These are phyloP conservation scores for Sporothrix humicola DNA, from an alignment of 2,329 filamentous ascomycete species.

Conservation along the genomic window DNA sequence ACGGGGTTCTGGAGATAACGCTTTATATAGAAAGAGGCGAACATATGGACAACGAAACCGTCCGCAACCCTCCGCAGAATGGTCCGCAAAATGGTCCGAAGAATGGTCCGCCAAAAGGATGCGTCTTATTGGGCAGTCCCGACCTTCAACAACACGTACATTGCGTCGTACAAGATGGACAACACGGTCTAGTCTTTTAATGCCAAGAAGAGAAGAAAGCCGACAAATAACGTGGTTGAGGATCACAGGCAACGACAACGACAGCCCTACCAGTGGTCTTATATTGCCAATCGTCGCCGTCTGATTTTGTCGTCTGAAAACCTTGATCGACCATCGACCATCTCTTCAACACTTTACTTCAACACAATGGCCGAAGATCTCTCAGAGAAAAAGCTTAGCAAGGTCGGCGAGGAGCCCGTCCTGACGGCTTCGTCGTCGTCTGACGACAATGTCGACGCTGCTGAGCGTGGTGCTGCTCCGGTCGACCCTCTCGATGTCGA, in stretches of 20 bases:
- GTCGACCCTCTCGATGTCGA: slow-evolving; percentile 14
- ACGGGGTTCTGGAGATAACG: neutral
- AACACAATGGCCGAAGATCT: slow-evolving; percentile 3
- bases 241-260: neutral
- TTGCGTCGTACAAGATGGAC: neutral
- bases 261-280: slow-evolving; percentile 10
- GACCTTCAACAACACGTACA: neutral
- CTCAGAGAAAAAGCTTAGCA: neutral
- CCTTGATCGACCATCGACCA: neutral
- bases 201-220: neutral
- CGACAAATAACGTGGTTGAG: neutral
- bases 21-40: neutral
- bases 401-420: slow-evolving; percentile 4
- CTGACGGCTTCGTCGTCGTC: neutral
- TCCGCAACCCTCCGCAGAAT: slow-evolving; percentile 17
- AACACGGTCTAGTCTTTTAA: neutral
- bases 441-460: neutral
- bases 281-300: slow-evolving; percentile 2
- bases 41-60: neutral
- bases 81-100: slow-evolving; percentile 22
- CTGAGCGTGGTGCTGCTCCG: neutral
- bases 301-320: neutral
- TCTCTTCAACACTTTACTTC: neutral
- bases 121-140: neutral
- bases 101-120: neutral